Evolutionary conservation across 768 basidiomycete genomes (phyloP), one percentile per base, ranked within the genome.

Genomic region (Botryobasidium botryosum): DNA sequence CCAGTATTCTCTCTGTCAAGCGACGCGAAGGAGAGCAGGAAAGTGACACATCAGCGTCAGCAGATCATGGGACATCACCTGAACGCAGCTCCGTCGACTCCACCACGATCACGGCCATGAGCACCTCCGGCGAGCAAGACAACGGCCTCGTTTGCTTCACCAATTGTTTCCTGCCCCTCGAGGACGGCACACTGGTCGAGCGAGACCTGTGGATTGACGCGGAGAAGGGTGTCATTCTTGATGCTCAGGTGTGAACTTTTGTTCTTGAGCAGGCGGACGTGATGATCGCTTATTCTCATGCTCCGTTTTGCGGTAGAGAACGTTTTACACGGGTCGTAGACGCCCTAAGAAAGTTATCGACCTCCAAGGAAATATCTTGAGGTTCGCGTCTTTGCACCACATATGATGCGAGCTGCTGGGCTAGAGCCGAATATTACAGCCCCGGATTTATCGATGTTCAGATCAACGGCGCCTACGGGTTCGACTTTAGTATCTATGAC

Each of bases 371-470:
- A 77, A 79, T 58, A 79, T 90, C 52, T 64, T 90, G 28, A 81
- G 80, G 75, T 71, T 56, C 46, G 59, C 37, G 12, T n/a, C n/a
- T n/a, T n/a, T n/a, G n/a, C n/a, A n/a, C n/a, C n/a, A n/a, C n/a
- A n/a, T n/a, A n/a, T n/a, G n/a, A n/a, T n/a, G n/a, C n/a, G n/a
- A n/a, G n/a, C n/a, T 18, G 54, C 32, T 39, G 23, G 24, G 36
- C 45, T 18, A 53, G 35, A 13, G 43, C 20, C 26, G 18, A 28
- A 26, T n/a, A n/a, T 48, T 44, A 13, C 51, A 86, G 83, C 57
- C 87, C 87, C 2, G 87, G 87, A 12, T 72, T 79, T 54, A 69
- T 91, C 40, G 88, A 91, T 61, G 74, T 80, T 15, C 88, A 92
- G 55, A 77, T 92, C 50, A 91, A 92, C 51, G 88, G 88, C 28